Base-by-base conservation (phyloP, 2,329 filamentous ascomycete species). In the Ophiostoma populinum region DNA sequence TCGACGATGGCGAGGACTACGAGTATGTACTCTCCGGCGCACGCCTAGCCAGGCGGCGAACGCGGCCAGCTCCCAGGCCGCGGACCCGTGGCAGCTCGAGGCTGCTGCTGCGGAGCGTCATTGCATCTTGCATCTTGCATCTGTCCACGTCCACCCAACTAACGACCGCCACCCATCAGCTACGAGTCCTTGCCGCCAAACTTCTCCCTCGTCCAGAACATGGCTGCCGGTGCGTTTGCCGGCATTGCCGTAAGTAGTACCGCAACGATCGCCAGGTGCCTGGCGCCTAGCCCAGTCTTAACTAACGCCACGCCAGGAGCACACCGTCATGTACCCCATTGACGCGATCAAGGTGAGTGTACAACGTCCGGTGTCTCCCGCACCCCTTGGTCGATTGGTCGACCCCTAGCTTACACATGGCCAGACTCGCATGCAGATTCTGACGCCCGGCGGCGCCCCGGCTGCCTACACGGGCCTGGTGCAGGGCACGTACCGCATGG, bases 261-360 rank as follows among this genome's bases (percentile, higher is more conserved):
- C 20, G 4, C 7, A 4, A 9, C 31, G 2, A 15, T n/a, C 7
- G 5, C 9, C 22, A 10, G 16, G 9, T 25, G n/a, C 5, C 28
- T 16, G 10, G 13, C 6, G 15, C 10, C 30, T 6, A 7, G 10
- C 19, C 29, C 9, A 17, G 8, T 4, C 13, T 16, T 3, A 18
- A 17, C 39, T 41, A 18, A 45, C 32, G 3, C 24, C 22, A 2
- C 24, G 18, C 18, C 47, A 94, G 86, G 87, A 95, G 62, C 87
- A 95, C 58, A 92, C 87, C 40, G 86, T 93, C 50, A 95, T 98
- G 90, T 98, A 98, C 54, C 90, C 90, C 15, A 80, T 98, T 52
- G 90, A 98, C 62, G 74, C 92, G 47, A 80, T 98, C 54, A 98
- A 98, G 79, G 90, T 94, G 46, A 45, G 55, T 27, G n/a, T n/a